These are phyloP conservation scores for Botrytis aclada DNA, from an alignment of 2,329 filamentous ascomycete species.

Conservation along the genomic window DNA sequence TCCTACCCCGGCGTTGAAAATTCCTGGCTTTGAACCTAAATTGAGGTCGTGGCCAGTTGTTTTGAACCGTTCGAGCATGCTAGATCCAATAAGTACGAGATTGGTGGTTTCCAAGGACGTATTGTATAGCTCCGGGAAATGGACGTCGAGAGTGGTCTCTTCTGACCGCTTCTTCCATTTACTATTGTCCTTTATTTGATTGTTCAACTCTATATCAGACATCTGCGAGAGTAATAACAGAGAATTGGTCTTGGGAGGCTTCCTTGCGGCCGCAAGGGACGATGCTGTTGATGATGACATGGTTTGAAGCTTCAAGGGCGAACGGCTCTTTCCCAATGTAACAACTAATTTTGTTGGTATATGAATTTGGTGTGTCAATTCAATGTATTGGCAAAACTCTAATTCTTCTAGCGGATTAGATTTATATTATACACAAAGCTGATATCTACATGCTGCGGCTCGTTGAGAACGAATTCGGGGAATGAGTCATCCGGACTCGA, in stretches of 20 bases:
- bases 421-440: neutral
- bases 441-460: neutral
- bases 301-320: neutral
- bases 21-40: neutral
- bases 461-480: neutral
- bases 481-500: neutral
- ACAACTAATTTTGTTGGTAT: neutral
- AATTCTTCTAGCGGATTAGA: neutral
- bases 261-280: neutral
- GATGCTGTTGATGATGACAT: neutral
- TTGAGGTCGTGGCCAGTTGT: slow-evolving; percentile 16
- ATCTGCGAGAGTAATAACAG: neutral
- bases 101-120: neutral
- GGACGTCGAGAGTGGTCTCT: slow-evolving; percentile 9
- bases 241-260: neutral
- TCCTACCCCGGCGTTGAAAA: slow-evolving; percentile 24
- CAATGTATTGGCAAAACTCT: neutral
- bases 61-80: slow-evolving; percentile 22
- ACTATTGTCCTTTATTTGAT: slow-evolving; percentile 5
- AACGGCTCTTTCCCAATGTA: neutral
- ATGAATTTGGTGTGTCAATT: neutral
- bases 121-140: slow-evolving; percentile 10
- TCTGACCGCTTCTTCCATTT: slow-evolving; percentile 13
- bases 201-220: neutral
- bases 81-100: slow-evolving; percentile 20